A percentile compares a stretch with the other conserved stretches of the same genome.
phyloP scores from a whole-genome alignment of 257 asterid species.

The Gentiana dahurica region DNA sequence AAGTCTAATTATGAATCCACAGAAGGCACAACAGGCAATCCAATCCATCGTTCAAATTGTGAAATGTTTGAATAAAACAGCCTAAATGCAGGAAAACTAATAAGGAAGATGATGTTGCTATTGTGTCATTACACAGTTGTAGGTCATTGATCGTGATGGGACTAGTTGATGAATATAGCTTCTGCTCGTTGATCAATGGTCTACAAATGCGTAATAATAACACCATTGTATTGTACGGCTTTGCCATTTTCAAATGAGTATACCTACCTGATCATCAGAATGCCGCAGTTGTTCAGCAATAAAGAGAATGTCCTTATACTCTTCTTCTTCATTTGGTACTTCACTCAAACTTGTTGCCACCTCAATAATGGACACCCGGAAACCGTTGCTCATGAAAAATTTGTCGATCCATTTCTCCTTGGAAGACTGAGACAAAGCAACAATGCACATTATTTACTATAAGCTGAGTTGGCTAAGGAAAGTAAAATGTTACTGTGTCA shows the following conservation, averaged over 20 bases:
- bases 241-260: too few species aligned
- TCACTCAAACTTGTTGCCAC: constrained; percentile 30
- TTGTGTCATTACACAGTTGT: too few species aligned
- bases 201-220: neutral
- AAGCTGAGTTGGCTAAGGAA: constrained; percentile 3
- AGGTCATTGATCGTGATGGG: too few species aligned
- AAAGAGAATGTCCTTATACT: constrained; percentile 26
- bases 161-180: too few species aligned
- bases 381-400: constrained; percentile 56
- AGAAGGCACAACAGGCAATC: too few species aligned
- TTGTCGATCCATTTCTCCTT: constrained; percentile 43
- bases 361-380: constrained; percentile 34
- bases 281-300: constrained; percentile 60
- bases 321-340: constrained; percentile 16
- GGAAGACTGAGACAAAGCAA: constrained; percentile 24
- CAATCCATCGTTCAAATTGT: neutral
- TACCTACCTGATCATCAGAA: constrained; percentile 79
- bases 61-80: neutral
- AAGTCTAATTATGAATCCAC: neutral
- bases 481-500: too few species aligned
- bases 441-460: constrained; percentile 2
- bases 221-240: neutral
- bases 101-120: too few species aligned
- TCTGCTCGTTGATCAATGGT: too few species aligned
- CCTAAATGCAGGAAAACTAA: neutral